Base-by-base conservation (phyloP, 306 rosid species). In the Rubus parviflorus region DNA sequence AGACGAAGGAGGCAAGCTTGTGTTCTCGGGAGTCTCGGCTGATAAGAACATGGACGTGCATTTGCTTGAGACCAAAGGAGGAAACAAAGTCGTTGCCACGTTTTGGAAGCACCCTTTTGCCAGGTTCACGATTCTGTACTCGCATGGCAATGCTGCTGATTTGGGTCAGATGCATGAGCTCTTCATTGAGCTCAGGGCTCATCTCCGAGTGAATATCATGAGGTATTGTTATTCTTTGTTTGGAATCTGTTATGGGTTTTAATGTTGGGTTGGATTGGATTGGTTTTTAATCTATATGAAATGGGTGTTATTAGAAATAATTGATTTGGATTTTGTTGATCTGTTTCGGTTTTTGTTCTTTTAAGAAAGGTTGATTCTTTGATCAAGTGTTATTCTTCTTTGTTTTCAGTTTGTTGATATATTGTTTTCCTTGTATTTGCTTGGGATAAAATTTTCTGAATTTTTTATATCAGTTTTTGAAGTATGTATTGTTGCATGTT, bases 131-230 rank as follows among this genome's bases (percentile, higher is more conserved):
- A 73, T 96, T 61, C 76, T 96, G 69, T 96, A 96, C 87, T 96
- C 99, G 51, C 99, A 96, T 70, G 99, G 99, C 4, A 96, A 95
- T 84, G 99, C 99, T 30, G 99, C 99, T 68, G 99, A 95, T 86
- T 85, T 95, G 88, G 99, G 99, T 64, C 97, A 92, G 78, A 96
- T 96, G 98, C 88, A 82, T 20, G 96, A 91, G 73, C 98, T 96
- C 76, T 91, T 96, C 90, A 83, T 86, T 68, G 96, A 96, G 84
- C 99, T 96, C 81, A 85, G 99, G 85, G 96, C 98, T 82, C 99
- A 96, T 45, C 91, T 96, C 2, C 97, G 99, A 71, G 90, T 96
- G 87, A 96, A 96, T 80, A 88, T 96, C 76, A 92, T 96, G 94
- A 89, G 98, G 98, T 91, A 47, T 40, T 48, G 0, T 41, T 40